Percentiles rank a stretch among this genome's conserved stretches.
Conservation (phyloP, 1,284 basidiomycete species). For the Sporisorium sorghi region DNA sequence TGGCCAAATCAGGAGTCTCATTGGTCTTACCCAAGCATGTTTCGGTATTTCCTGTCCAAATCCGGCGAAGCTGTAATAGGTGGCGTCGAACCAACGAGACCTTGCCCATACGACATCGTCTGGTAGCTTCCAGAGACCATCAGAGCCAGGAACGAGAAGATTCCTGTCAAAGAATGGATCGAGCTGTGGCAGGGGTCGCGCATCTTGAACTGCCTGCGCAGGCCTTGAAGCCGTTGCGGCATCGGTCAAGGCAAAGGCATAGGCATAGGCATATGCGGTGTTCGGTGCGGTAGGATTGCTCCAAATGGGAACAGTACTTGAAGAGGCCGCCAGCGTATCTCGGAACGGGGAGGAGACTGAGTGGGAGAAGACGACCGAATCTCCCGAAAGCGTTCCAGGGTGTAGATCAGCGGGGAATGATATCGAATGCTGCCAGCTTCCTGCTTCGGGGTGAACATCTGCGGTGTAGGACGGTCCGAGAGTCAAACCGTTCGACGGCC, state of each 20-base stretch:
- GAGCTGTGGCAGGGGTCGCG: too few species aligned
- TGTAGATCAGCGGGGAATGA: not conserved
- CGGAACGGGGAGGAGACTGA: not conserved
- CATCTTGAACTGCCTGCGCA: too few species aligned
- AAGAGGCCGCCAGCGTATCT: not conserved
- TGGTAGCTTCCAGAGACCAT: not conserved
- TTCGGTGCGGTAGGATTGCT: too few species aligned
- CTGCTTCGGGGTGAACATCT: not conserved
- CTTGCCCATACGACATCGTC: not conserved
- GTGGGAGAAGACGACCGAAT: not conserved
- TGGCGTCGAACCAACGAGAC: constrained; percentile 5
- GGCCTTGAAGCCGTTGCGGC: too few species aligned
- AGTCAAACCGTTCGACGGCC: not conserved
- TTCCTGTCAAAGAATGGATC: not conserved
- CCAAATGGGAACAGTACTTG: not conserved
- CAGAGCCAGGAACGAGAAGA: not conserved
- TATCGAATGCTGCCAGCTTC: not conserved
- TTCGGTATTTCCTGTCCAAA: not conserved
- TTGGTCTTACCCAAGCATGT: too few species aligned
- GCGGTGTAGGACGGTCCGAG: not conserved
- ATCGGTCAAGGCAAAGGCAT: too few species aligned
- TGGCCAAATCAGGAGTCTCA: too few species aligned
- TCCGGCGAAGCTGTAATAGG: not conserved
- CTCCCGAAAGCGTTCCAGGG: not conserved
- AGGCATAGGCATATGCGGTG: too few species aligned